These are phyloP conservation scores for Nelumbo lutea DNA, from an alignment of 164 flowering plant genomes.

Conservation along the genomic window DNA sequence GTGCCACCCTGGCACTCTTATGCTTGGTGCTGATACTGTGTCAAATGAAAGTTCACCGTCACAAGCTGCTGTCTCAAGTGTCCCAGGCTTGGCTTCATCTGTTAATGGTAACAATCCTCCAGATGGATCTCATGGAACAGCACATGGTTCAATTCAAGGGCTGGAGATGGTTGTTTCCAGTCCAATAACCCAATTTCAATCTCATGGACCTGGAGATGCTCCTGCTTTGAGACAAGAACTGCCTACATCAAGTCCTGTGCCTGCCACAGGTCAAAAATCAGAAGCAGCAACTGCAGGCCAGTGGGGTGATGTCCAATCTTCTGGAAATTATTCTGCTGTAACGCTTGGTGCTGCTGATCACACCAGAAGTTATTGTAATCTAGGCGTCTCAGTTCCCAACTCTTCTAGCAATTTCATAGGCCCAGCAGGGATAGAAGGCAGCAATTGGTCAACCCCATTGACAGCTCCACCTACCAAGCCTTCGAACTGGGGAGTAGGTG, in stretches of 20 bases:
- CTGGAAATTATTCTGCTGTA: slow-evolving; percentile 23
- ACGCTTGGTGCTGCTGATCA: slow-evolving; percentile 18
- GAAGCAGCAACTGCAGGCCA: slow-evolving; percentile 21
- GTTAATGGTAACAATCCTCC: slow-evolving; percentile 12
- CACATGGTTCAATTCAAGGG: slow-evolving; percentile 18
- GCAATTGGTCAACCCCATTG: neutral
- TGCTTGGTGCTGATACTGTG: neutral
- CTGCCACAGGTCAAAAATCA: slow-evolving; percentile 1
- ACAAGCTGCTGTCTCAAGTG: slow-evolving; percentile 13
- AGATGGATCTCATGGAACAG: slow-evolving; percentile 24
- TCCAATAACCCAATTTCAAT: slow-evolving; percentile 13
- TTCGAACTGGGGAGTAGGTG: slow-evolving; percentile 10
- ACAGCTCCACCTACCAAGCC: slow-evolving; percentile 3
- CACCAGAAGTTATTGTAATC: slow-evolving; percentile 18
- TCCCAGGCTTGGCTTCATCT: slow-evolving; percentile 21
- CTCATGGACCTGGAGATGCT: slow-evolving; percentile 32
- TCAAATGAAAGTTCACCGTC: slow-evolving; percentile 9
- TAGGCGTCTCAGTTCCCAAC: slow-evolving; percentile 11
- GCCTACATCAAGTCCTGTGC: slow-evolving; percentile 12
- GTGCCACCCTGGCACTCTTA: slow-evolving; percentile 10
- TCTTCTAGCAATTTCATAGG: neutral
- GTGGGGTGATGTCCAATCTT: slow-evolving; percentile 24
- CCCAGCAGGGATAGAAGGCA: neutral
- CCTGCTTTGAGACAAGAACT: slow-evolving; percentile 27
- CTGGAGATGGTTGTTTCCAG: slow-evolving; percentile 12